phyloP scores from a whole-genome alignment of 768 basidiomycete genomes.

The Kwoniella botswanensis region DNA sequence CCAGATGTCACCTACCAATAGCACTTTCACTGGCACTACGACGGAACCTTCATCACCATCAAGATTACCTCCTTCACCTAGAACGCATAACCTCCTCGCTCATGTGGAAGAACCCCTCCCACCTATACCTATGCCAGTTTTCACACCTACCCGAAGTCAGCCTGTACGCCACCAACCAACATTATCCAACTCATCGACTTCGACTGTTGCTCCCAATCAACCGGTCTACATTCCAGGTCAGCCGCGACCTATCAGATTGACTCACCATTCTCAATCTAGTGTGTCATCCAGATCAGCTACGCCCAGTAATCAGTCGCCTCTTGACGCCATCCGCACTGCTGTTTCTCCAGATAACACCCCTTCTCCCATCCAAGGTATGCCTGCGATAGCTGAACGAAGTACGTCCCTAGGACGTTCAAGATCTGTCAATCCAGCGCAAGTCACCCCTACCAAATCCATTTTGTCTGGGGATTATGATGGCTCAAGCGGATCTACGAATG shows the following conservation, averaged over 20 bases:
- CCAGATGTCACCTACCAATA: slow-evolving; percentile 38
- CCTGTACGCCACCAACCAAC: slow-evolving; percentile 38
- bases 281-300: slow-evolving; percentile 37
- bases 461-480: not conserved
- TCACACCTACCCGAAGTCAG: slow-evolving; percentile 36
- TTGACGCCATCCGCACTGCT: slow-evolving; percentile 16
- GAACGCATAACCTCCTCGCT: slow-evolving; percentile 41
- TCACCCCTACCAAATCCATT: slow-evolving; percentile 6
- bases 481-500: not conserved
- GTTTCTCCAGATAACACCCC: slow-evolving; percentile 18
- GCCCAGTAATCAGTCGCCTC: slow-evolving; percentile 25
- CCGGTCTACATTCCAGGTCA: slow-evolving; percentile 50
- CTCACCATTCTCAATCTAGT: slow-evolving; percentile 43
- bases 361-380: slow-evolving; percentile 22
- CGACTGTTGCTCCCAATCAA: slow-evolving; percentile 15
- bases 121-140: slow-evolving; percentile 19
- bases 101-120: slow-evolving; percentile 33
- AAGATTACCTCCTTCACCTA: slow-evolving; percentile 38
- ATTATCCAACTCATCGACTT: slow-evolving; percentile 25
- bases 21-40: slow-evolving; percentile 21
- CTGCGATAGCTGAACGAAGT: slow-evolving; percentile 11
- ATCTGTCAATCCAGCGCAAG: slow-evolving; percentile 30
- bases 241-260: slow-evolving; percentile 42
- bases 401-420: slow-evolving; percentile 35
- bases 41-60: slow-evolving; percentile 26